Conservation (phyloP, 2,329 filamentous ascomycete genomes). For the Passalora sequoiae region DNA sequence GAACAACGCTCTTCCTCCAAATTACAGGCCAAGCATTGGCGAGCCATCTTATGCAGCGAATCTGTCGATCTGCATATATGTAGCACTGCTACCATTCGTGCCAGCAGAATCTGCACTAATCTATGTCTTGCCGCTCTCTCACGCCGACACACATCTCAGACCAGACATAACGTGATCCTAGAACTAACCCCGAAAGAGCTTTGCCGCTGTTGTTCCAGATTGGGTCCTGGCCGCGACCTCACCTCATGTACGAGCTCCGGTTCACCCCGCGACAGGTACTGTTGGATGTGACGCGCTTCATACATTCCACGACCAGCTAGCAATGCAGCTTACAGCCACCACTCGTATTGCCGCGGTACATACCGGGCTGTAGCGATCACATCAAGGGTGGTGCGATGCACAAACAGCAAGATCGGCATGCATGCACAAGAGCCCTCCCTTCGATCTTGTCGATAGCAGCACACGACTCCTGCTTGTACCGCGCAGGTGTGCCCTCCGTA, state of each 20-base stretch:
- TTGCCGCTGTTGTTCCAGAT: background rate
- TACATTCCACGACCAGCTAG: background rate
- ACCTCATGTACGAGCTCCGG: background rate
- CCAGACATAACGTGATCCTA: background rate
- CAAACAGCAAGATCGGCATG: background rate
- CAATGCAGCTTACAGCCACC: conserved; percentile 3
- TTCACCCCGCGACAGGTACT: background rate
- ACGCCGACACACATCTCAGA: background rate
- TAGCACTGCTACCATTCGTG: no score
- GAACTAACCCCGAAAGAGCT: background rate
- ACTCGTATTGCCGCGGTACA: background rate
- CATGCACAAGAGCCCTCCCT: no score
- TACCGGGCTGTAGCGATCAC: background rate
- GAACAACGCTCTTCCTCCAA: no score
- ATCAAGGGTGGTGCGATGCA: background rate
- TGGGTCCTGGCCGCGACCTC: background rate
- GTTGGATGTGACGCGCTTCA: background rate
- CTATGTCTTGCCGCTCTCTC: conserved; percentile 1
- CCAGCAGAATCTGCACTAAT: no score
- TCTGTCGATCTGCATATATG: no score
- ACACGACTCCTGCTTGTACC: background rate
- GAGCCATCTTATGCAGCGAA: no score
- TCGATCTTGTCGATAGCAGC: no score
- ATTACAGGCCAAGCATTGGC: no score
- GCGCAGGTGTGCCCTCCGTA: background rate